phyloP scores from a whole-genome alignment of 2,329 filamentous ascomycete genomes.

The Calonectria ilicicola region DNA sequence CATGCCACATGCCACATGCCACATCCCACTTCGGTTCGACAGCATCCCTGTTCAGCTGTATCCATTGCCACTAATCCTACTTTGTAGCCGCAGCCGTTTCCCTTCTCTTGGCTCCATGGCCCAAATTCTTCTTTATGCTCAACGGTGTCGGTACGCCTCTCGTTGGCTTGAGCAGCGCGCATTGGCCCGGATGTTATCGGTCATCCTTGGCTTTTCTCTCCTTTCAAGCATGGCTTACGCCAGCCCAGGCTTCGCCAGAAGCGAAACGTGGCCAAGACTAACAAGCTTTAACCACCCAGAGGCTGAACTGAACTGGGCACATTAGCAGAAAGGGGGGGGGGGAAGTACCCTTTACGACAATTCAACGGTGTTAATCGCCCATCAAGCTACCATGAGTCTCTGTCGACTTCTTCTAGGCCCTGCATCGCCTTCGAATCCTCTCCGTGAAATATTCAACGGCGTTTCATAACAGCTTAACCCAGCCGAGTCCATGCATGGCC shows the following conservation, averaged over 20 bases:
- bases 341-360: too few species aligned
- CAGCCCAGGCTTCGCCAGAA: background rate
- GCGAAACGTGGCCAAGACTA: slow-evolving; percentile 7
- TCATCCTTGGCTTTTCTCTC: background rate
- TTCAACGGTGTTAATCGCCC: background rate
- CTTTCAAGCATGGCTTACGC: slow-evolving; percentile 4
- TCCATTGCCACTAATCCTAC: slow-evolving; percentile 4
- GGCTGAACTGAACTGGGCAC: background rate
- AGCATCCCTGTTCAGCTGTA: background rate
- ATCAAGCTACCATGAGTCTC: background rate
- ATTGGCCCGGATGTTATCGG: background rate
- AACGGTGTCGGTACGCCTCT: background rate
- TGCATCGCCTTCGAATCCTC: background rate
- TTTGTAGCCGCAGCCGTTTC: background rate
- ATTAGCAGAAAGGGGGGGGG: background rate
- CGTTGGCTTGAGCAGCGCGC: background rate
- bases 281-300: background rate
- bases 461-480: background rate
- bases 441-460: background rate
- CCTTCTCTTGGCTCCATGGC: background rate
- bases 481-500: background rate
- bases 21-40: slow-evolving; percentile 9
- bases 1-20: background rate
- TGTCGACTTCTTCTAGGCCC: background rate
- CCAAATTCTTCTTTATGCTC: background rate